Conservation (phyloP, 129 eudicot genomes). For the Escallonia rubra region DNA sequence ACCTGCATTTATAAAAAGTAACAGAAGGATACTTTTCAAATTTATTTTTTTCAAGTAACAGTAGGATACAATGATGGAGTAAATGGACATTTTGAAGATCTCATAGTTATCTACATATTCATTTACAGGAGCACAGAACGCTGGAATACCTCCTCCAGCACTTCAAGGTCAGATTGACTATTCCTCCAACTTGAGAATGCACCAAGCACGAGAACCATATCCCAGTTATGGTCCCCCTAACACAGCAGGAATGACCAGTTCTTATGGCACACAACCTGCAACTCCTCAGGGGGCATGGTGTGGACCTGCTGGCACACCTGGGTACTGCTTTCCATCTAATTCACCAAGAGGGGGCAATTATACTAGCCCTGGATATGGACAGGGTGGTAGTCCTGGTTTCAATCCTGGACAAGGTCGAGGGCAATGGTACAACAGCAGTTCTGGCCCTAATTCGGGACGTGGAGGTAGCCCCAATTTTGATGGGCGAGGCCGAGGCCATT, state of each 20-base stretch:
- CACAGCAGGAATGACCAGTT: slow-evolving; percentile 10
- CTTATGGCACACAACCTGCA: slow-evolving; percentile 18
- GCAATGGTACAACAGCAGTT: slow-evolving; percentile 31
- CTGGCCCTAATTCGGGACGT: slow-evolving; percentile 16
- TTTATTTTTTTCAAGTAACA: neutral
- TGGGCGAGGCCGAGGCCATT: slow-evolving; percentile 24
- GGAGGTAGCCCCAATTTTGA: slow-evolving; percentile 3
- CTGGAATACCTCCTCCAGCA: slow-evolving; percentile 36
- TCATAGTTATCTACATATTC: neutral
- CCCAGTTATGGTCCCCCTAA: slow-evolving; percentile 4
- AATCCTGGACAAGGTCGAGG: slow-evolving; percentile 33
- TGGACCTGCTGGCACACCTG: slow-evolving; percentile 16
- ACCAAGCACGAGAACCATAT: slow-evolving; percentile 39
- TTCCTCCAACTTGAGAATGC: slow-evolving; percentile 29
- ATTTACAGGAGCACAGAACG: slow-evolving; percentile 39
- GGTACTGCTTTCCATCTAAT: slow-evolving; percentile 29
- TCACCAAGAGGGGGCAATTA: slow-evolving; percentile 31
- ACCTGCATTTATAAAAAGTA: too few relatives aligned
- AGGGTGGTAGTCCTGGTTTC: slow-evolving; percentile 19
- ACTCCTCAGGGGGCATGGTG: slow-evolving; percentile 12
- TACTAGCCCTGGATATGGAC: slow-evolving; percentile 30
- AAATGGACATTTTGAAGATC: neutral
- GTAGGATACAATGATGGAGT: neutral
- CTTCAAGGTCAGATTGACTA: slow-evolving; percentile 34
- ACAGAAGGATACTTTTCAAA: neutral